A percentile compares a stretch with the other conserved stretches of the same genome.
These are phyloP conservation scores for Clonostachys rosea DNA, from an alignment of 2,329 filamentous ascomycete genomes.

Conservation along the genomic window DNA sequence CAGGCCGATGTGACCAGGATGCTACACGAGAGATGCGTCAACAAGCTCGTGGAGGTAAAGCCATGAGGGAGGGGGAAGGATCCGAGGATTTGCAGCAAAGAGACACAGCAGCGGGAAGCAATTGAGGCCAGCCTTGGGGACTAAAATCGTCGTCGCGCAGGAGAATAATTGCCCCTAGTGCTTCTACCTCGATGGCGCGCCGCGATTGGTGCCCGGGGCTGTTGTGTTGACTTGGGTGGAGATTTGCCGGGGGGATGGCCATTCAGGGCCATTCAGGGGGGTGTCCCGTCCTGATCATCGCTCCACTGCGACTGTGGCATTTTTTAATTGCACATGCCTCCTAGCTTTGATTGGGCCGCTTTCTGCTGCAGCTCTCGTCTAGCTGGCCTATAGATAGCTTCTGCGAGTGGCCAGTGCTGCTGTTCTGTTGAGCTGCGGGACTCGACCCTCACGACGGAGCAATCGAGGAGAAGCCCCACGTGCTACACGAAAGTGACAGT, in stretches of 20 bases:
- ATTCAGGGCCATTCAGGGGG: background rate
- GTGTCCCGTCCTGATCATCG: background rate
- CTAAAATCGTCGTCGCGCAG: background rate
- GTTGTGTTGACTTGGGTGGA: background rate
- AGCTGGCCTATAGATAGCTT: background rate
- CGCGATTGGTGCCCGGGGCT: too few species aligned
- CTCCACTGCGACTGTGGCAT: too few species aligned
- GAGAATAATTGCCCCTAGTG: background rate
- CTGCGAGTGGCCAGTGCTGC: background rate
- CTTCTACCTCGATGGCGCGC: too few species aligned
- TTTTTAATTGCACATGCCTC: background rate
- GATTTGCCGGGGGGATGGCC: background rate
- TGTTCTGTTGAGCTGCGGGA: too few species aligned
- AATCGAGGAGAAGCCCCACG: too few species aligned
- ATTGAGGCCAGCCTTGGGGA: background rate
- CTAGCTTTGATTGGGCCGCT: background rate
- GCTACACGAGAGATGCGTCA: conserved; percentile 8
- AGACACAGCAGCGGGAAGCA: background rate
- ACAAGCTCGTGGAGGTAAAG: background rate
- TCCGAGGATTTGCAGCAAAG: conserved; percentile 1
- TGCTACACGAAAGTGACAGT: too few species aligned
- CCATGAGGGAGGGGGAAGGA: conserved; percentile 1
- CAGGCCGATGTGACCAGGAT: conserved; percentile 3
- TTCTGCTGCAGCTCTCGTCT: conserved; percentile 1
- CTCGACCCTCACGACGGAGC: too few species aligned